Evolutionary conservation across 768 basidiomycete genomes (phyloP).

Genomic region (Xerocomellus chrysenteron): DNA sequence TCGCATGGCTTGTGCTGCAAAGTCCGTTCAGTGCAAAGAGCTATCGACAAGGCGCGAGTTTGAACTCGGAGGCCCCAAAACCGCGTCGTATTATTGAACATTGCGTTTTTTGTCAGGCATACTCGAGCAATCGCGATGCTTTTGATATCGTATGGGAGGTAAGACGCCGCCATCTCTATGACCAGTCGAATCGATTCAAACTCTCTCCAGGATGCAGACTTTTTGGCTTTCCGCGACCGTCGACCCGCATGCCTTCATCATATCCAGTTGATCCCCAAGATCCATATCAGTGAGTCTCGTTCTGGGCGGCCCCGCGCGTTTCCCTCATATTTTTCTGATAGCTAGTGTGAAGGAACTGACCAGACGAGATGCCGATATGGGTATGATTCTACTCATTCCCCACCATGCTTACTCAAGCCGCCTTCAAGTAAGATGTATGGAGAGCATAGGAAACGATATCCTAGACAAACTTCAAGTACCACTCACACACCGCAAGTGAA

Average conservation of each 20-base stretch:
- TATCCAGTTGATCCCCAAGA: constrained; percentile 50
- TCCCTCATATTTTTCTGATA: constrained; percentile 22
- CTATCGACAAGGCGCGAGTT: background rate
- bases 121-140: constrained; percentile 33
- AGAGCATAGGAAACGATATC: constrained; percentile 48
- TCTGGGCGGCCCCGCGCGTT: background rate
- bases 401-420: constrained; percentile 18
- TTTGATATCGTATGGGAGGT: constrained; percentile 55
- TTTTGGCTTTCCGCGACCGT: constrained; percentile 52
- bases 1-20: constrained; percentile 13
- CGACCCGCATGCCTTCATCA: constrained; percentile 51
- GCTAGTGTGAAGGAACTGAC: constrained; percentile 55
- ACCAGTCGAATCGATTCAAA: background rate
- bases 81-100: background rate
- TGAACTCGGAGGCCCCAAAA: background rate
- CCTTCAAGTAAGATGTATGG: constrained; percentile 46
- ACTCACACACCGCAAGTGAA: constrained; percentile 46
- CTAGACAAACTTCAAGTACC: constrained; percentile 50
- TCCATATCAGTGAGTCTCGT: constrained; percentile 45
- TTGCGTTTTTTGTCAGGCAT: constrained; percentile 45
- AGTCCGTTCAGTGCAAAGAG: background rate
- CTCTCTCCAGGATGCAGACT: constrained; percentile 40
- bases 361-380: constrained; percentile 44
- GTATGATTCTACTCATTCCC: constrained; percentile 36
- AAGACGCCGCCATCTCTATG: background rate